Evolutionary conservation across 2,329 filamentous ascomycete genomes (phyloP), one percentile per base, ranked within the genome.

Genomic region (Talaromyces funiculosus): DNA sequence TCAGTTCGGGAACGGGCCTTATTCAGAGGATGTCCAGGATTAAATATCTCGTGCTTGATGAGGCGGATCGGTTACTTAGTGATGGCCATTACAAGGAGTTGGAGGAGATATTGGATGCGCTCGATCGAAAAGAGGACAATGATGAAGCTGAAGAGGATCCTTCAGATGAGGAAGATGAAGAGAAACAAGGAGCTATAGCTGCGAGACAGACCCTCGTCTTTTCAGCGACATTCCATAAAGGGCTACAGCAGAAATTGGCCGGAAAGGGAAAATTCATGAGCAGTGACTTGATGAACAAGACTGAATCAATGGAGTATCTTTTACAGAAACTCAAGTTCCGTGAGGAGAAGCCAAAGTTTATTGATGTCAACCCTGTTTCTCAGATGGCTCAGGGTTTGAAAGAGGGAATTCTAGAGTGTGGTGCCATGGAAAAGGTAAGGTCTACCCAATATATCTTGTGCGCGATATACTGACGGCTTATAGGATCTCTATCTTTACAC

Each of bases 31-130:
- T 99, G 68, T 87, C 87, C 70, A 77, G 83, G 54, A 87, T 96
- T 53, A 82, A 84, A 54, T 97, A 93, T 71, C 78, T 99, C 2
- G 91, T 97, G 0, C 83, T 99, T 1, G 94, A 99, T 67, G 94
- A 99, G 74, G 94, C 94, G 0, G 94, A 99, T 77, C 84, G 94
- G 57, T 80, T 99, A 18, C 82, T 99, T 63, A 94, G 91, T 57
- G 90, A 95, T 66, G 94, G 94, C 0, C 90, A 97, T 71, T 99
- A 96, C 77, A 93, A 97, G 73, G 94, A 99, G 73, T 86, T 92
- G 4, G 88, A 92, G 66, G 88, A 96, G 60, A 96, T 99, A 22
- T 76, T 99, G 16, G 86, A 86, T 60, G 86, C 90, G 0, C 77
- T 99, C 9, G 91, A 97, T 68, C 82, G 86, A 29, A 78, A 82